Conservation (phyloP, 1,284 basidiomycete species). For the Fomitopsis palustris region DNA sequence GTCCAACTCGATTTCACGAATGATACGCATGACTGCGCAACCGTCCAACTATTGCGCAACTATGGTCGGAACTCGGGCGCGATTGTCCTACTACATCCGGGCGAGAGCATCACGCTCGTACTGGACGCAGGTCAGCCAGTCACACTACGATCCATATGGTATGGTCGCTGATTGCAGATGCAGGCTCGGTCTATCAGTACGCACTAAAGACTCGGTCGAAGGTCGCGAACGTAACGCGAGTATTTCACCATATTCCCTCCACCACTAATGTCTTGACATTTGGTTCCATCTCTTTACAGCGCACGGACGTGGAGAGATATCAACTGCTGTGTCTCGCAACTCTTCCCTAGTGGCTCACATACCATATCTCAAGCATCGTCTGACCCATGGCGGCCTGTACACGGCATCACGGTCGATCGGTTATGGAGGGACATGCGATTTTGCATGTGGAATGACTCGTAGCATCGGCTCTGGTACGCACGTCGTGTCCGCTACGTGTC, state of each 20-base stretch:
- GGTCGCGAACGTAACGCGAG: conserved; percentile 69
- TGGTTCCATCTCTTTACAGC: conserved; percentile 28
- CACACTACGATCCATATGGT: background rate
- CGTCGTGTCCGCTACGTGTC: background rate
- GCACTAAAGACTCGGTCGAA: conserved; percentile 61
- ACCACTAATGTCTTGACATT: background rate
- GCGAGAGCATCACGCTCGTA: conserved; percentile 60
- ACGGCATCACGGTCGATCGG: conserved; percentile 61
- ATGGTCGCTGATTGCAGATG: conserved; percentile 7
- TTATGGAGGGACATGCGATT: conserved; percentile 66
- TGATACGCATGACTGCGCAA: conserved; percentile 61
- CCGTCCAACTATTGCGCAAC: conserved; percentile 61
- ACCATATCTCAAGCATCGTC: conserved; percentile 28
- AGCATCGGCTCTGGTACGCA: conserved; percentile 12
- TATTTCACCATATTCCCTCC: conserved; percentile 13
- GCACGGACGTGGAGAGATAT: conserved; percentile 66
- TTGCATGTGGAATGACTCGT: conserved; percentile 47
- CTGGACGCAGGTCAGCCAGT: conserved; percentile 46
- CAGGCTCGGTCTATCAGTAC: conserved; percentile 62
- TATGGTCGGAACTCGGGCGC: conserved; percentile 55
- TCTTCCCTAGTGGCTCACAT: conserved; percentile 42
- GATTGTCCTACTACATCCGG: conserved; percentile 55
- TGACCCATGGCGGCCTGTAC: conserved; percentile 31
- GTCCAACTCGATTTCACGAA: conserved; percentile 67
- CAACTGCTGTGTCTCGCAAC: conserved; percentile 54